Evolutionary conservation across 2,329 filamentous ascomycete species (phyloP), one percentile per base, ranked within the genome.

Genomic region (Cercospora brassicicola): DNA sequence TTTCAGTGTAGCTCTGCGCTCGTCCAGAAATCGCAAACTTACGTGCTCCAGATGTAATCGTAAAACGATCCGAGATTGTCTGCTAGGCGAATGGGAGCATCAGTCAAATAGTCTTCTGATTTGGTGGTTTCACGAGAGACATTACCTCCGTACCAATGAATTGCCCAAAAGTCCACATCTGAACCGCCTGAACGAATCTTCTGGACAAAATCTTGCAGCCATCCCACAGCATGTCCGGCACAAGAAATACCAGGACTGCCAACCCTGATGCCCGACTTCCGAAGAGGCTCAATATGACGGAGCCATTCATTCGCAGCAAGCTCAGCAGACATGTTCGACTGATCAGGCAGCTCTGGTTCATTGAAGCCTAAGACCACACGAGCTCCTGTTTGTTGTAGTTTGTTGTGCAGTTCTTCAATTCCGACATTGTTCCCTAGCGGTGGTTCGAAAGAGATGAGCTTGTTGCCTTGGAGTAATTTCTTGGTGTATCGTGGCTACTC

Each of bases 21-120:
- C n/a, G 30, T 23, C 23, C 23, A 9, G 26, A 64, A 9, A 1
- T 23, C 26, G 30, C 11, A 9, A 33, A 66, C 65, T 59, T 69
- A 73, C 64, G 75, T 75, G 23, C 57, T 67, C 76, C 76, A 78
- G 59, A 78, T 75, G 59, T 78, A 78, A 59, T 78, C 76, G 64
- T 77, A 78, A 30, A 78, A 78, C 28, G 65, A 56, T 1, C 76
- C 76, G 8, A 77, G 57, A 45, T 59, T 68, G 7, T 71, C 72
- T 11, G 75, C 76, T 6, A 33, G 36, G 28, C 31, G 11, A 33
- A 10, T 8, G 11, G 20, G 3, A 9, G 30, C 20, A 26, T 60
- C 31, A 60, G 30, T 8, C 13, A 36, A 23, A 6, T 3, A 20
- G 31, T 20, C 20, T 23, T 23, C 31, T 9, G 57, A 9, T 8